These are phyloP conservation scores for Schizochytrium sp. DNA, from an alignment of 108 stramenopile species.

Conservation along the genomic window DNA sequence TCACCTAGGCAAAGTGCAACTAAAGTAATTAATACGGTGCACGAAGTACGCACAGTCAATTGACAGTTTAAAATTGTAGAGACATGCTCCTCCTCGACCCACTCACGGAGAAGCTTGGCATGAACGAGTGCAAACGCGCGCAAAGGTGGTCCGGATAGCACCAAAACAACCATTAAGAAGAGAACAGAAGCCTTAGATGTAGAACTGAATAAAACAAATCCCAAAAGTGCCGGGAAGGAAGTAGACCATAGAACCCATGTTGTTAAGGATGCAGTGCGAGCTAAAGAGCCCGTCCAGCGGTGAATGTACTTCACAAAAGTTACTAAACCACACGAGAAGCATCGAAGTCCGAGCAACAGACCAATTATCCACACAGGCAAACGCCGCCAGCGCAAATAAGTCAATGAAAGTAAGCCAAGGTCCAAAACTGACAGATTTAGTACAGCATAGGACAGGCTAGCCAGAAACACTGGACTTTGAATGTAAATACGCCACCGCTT, in stretches of 20 bases:
- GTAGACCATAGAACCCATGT: slow-evolving; percentile 36
- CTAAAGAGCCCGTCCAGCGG: slow-evolving; percentile 50
- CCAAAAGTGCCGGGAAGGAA: background rate
- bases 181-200: background rate
- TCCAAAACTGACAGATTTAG: background rate
- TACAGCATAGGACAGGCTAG: background rate
- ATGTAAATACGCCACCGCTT: slow-evolving; percentile 35
- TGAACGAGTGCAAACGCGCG: slow-evolving; percentile 51
- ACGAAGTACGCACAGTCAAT: background rate
- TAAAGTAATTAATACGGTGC: background rate
- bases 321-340: slow-evolving; percentile 30
- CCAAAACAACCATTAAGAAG: slow-evolving; percentile 44
- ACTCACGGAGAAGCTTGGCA: slow-evolving; percentile 24
- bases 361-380: slow-evolving; percentile 48
- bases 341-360: background rate
- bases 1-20: background rate
- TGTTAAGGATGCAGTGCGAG: slow-evolving; percentile 38
- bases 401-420: background rate
- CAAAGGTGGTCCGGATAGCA: slow-evolving; percentile 2
- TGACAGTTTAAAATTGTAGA: background rate
- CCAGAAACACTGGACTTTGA: slow-evolving; percentile 38
- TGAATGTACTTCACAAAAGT: slow-evolving; percentile 46
- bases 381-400: slow-evolving; percentile 48
- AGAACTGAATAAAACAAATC: background rate
- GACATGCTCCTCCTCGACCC: slow-evolving; percentile 50